Percentiles rank a stretch among this genome's conserved stretches.
phyloP scores from a whole-genome alignment of 2,329 filamentous ascomycete genomes.

The Penicillium rolfsii region DNA sequence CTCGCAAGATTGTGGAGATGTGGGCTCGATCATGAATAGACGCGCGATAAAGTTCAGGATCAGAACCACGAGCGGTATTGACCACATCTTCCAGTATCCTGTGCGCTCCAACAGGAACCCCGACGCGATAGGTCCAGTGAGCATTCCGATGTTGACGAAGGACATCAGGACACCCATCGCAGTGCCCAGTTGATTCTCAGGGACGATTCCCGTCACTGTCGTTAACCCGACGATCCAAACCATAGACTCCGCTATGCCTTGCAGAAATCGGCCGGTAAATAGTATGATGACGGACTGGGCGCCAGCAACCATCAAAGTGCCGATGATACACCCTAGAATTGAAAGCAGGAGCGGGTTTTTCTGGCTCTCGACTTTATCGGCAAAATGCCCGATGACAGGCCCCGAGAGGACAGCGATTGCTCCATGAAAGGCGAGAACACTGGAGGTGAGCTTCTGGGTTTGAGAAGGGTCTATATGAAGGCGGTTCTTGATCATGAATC shows the following conservation, averaged over 20 bases:
- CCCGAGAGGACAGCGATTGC: conserved; percentile 20
- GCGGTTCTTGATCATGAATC: conserved; percentile 27
- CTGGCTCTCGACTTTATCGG: conserved; percentile 14
- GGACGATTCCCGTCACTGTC: conserved; percentile 24
- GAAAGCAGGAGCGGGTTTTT: conserved; percentile 18
- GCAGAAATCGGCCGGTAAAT: conserved; percentile 28
- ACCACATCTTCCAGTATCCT: conserved; percentile 33
- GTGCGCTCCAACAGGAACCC: conserved; percentile 26
- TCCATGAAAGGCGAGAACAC: conserved; percentile 26
- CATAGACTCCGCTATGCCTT: conserved; percentile 25
- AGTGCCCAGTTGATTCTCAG: conserved; percentile 26
- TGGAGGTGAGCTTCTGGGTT: conserved; percentile 23
- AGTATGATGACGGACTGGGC: conserved; percentile 17
- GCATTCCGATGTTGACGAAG: conserved; percentile 21
- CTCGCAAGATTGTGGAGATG: not conserved
- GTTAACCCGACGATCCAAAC: conserved; percentile 34
- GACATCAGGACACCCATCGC: conserved; percentile 20
- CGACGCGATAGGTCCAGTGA: conserved; percentile 24
- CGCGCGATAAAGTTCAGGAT: conserved; percentile 30
- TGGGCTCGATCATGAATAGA: conserved; percentile 31
- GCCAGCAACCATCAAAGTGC: conserved; percentile 20
- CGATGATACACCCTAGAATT: conserved; percentile 13
- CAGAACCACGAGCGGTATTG: conserved; percentile 21
- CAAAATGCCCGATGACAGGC: conserved; percentile 18
- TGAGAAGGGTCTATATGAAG: conserved; percentile 22